These are phyloP conservation scores for Leccinum sublutescens DNA, from an alignment of 768 basidiomycete species.

Conservation along the genomic window DNA sequence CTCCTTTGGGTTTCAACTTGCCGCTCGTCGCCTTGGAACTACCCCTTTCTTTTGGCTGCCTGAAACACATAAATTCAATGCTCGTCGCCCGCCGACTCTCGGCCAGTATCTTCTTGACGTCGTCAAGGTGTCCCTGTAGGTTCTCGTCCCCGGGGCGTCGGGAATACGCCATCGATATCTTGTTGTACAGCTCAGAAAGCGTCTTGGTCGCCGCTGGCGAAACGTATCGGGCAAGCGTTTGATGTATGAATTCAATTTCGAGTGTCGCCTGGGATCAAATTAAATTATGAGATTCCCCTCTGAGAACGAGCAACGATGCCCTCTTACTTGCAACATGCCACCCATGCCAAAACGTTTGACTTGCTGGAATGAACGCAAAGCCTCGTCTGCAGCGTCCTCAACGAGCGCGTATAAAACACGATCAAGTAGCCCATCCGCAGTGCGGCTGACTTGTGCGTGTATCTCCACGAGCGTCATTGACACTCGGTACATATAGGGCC, in stretches of 20 bases:
- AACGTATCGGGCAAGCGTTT: constrained; percentile 88
- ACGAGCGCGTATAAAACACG: constrained; percentile 81
- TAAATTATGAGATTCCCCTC: background rate
- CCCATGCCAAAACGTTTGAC: constrained; percentile 95
- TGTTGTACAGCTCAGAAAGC: constrained; percentile 89
- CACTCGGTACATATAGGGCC: constrained; percentile 89
- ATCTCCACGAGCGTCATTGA: constrained; percentile 87
- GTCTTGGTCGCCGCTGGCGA: constrained; percentile 76
- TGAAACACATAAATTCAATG: constrained; percentile 94
- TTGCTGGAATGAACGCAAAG: constrained; percentile 82
- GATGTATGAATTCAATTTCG: constrained; percentile 99
- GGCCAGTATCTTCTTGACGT: constrained; percentile 85
- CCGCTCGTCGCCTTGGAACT: constrained; percentile 13
- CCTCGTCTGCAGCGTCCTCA: constrained; percentile 79
- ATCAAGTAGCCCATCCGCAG: constrained; percentile 76
- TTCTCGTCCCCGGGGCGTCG: constrained; percentile 84
- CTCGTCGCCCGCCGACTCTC: constrained; percentile 89
- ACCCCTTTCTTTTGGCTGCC: constrained; percentile 54
- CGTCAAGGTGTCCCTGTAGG: constrained; percentile 82
- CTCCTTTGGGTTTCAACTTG: constrained; percentile 21
- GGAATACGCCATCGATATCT: constrained; percentile 90
- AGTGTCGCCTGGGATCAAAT: constrained; percentile 79
- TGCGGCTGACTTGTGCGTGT: constrained; percentile 85
- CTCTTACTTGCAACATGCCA: constrained; percentile 88
- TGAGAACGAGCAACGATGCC: constrained; percentile 27